Evolutionary conservation across 148 eudicot genomes (phyloP).

Genomic region (Camellia japonica): DNA sequence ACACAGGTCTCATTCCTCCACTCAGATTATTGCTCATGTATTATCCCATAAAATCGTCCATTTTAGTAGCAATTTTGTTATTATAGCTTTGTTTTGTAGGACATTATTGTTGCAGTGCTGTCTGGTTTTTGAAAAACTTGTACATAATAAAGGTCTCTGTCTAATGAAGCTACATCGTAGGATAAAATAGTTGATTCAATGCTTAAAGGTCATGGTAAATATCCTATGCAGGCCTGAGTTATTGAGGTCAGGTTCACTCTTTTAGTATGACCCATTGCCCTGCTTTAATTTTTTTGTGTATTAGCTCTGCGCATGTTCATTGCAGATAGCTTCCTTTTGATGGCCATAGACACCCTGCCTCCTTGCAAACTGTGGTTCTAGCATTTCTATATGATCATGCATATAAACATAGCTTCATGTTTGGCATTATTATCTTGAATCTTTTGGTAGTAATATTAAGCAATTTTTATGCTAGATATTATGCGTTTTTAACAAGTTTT

Average conservation of each 20-base stretch:
- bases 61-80: neutral
- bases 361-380: neutral
- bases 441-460: neutral
- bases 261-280: neutral
- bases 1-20: conserved; percentile 58
- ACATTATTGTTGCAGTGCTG: neutral
- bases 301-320: neutral
- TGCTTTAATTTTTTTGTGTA: neutral
- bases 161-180: neutral
- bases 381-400: neutral
- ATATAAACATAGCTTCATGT: neutral
- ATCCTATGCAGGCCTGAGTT: neutral
- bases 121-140: too few species aligned
- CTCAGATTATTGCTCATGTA: neutral
- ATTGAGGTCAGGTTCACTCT: neutral
- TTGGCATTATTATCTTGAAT: neutral
- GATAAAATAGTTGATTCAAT: neutral
- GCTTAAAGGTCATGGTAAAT: neutral
- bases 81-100: neutral
- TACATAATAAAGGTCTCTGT: too few species aligned
- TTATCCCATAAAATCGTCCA: neutral
- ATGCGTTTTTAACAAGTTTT: neutral
- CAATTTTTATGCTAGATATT: neutral
- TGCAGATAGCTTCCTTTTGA: neutral
- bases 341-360: neutral